Evolutionary conservation across 2,329 filamentous ascomycete genomes (phyloP), one percentile per base, ranked within the genome.

Genomic region (Microsporum ferrugineum): DNA sequence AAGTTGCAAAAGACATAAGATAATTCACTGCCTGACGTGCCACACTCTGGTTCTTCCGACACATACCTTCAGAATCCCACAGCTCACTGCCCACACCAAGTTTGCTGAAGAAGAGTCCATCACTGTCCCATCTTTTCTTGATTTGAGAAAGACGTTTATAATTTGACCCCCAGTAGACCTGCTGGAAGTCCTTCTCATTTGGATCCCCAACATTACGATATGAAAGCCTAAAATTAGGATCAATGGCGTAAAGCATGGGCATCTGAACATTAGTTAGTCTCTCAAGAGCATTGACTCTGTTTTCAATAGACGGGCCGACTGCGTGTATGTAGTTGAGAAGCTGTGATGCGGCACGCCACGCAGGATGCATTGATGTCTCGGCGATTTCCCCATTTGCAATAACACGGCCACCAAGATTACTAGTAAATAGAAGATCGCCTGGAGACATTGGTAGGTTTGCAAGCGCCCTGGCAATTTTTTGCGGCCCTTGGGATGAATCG

Each of bases 151-250:
- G 34, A 14, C 39, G 36, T 1, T n/a, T 17, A 29, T 64, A 65
- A 29, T 64, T 64, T 6, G 5, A 17, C 2, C 63, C 63, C 43
- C 59, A 65, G 57, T 60, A 65, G 2, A 61, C 55, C 38, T 61
- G 31, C 8, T 62, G 63, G 36, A 51, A 63, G 29, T 65, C 38
- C 2, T 56, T 51, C 41, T 65, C 60, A 14, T 58, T 62, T n/a
- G 60, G 61, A 56, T 65, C 58, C 5, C 56, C 63, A 38, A 61
- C 53, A 38, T 64, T 64, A 3, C 60, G 36, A 53, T 64, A 64
- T 23, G 61, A 62, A 2, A 56, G 58, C 58, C 36, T 31, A 7
- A 49, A 36, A 7, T 27, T 33, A 31, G 58, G 61, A 39, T 62
- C 61, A 3, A 62, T n/a, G 7, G 58, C 27, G 29, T 60, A 60